Conservation (phyloP, 371 early-diverging fungal species). For the Vairimorpha ceranae region DNA sequence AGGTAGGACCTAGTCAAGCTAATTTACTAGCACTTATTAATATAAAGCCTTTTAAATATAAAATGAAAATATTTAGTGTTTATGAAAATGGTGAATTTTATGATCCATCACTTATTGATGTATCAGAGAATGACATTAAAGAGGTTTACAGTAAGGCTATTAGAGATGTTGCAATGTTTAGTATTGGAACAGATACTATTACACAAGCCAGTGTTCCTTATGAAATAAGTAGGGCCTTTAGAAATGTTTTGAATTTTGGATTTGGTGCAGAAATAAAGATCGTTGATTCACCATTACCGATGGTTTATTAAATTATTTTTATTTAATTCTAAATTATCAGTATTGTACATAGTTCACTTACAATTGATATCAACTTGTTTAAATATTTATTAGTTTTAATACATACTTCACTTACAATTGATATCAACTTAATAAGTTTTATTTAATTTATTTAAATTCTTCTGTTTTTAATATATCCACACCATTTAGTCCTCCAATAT, state of each 20-base stretch:
- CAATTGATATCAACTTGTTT: no score
- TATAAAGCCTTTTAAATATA: constrained; percentile 99
- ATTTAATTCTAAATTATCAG: no score
- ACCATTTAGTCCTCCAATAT: constrained; percentile 41
- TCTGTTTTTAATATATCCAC: constrained; percentile 23
- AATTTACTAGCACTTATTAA: constrained; percentile 92
- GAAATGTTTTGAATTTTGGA: constrained; percentile 65
- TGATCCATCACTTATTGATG: constrained; percentile 78
- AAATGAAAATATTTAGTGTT: constrained; percentile 81
- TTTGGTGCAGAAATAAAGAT: constrained; percentile 75
- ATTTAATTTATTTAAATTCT: constrained; percentile 1
- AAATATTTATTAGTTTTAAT: no score
- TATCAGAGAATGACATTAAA: constrained; percentile 75
- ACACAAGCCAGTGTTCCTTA: constrained; percentile 91
- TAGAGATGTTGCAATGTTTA: constrained; percentile 78
- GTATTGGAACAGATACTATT: constrained; percentile 81
- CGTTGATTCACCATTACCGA: not conserved
- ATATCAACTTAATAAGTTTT: no score
- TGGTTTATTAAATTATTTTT: not conserved
- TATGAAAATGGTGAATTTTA: constrained; percentile 86
- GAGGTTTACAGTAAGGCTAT: constrained; percentile 72
- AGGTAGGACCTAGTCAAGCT: constrained; percentile 97
- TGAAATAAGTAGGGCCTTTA: constrained; percentile 61
- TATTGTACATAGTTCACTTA: no score
- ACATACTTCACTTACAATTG: no score